Evolutionary conservation across 1,139 yeast species (phyloP).

Genomic region (Diutina sp.): DNA sequence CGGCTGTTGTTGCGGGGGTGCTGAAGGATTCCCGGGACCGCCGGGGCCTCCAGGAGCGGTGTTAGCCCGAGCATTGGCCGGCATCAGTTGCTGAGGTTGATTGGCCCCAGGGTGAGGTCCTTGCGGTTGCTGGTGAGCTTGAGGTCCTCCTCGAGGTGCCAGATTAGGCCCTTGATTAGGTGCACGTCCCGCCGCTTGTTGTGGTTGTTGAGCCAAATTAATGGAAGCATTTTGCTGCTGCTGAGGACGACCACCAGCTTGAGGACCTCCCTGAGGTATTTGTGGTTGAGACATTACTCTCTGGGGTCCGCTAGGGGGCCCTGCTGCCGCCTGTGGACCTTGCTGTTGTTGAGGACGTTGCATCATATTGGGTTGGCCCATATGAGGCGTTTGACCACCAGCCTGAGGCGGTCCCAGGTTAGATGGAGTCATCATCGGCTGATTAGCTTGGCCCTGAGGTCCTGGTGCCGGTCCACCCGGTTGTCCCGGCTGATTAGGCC

Average conservation of each 20-base stretch:
- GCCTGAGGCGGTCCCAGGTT: background rate
- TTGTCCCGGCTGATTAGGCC: background rate
- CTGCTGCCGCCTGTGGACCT: slow-evolving; percentile 3
- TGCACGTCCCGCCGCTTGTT: background rate
- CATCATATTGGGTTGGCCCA: background rate
- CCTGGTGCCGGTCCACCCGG: background rate
- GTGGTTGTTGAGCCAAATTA: background rate
- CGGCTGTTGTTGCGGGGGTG: background rate
- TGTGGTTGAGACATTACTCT: background rate
- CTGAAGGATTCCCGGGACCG: background rate
- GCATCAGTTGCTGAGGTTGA: background rate
- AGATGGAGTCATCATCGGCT: background rate
- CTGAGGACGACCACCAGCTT: background rate
- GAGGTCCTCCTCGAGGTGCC: background rate
- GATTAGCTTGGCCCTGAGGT: background rate
- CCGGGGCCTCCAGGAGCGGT: background rate
- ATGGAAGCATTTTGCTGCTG: background rate
- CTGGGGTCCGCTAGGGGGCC: slow-evolving; percentile 2
- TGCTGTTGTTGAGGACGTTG: background rate
- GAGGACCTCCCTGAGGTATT: background rate
- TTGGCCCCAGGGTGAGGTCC: background rate
- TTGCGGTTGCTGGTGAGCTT: background rate
- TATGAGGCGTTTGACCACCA: background rate
- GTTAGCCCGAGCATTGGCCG: background rate
- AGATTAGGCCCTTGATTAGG: background rate